These are phyloP conservation scores for Centaurea solstitialis DNA, from an alignment of 129 eudicot species.

Conservation along the genomic window DNA sequence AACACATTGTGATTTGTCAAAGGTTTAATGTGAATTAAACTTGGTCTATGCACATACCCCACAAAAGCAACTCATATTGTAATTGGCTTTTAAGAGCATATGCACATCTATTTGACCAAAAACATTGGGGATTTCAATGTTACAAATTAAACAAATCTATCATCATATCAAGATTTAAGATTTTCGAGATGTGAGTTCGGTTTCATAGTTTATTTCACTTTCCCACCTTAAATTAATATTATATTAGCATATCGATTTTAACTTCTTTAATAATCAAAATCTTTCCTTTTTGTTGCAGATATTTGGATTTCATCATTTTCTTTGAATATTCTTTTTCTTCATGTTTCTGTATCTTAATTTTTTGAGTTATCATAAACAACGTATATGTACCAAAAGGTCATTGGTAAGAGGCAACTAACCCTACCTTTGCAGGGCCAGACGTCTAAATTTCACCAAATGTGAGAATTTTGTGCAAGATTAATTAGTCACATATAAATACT, in stretches of 20 bases:
- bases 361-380: neutral
- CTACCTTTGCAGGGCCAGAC: neutral
- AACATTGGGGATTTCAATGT: slow-evolving; percentile 28
- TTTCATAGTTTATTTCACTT: neutral
- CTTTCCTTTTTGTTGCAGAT: too few species aligned
- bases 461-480: neutral
- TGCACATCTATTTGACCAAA: slow-evolving; percentile 13
- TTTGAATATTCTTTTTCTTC: too few species aligned
- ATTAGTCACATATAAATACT: too few species aligned
- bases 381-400: neutral
- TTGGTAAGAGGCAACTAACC: too few species aligned
- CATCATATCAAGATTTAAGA: slow-evolving; percentile 12
- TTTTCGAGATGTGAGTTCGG: slow-evolving; percentile 10
- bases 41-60: slow-evolving; percentile 26
- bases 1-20: slow-evolving; percentile 14
- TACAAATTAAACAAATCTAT: slow-evolving; percentile 3
- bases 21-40: slow-evolving; percentile 20
- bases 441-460: too few species aligned
- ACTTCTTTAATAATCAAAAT: too few species aligned
- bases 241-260: neutral
- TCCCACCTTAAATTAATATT: neutral
- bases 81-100: neutral
- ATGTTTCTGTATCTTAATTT: neutral
- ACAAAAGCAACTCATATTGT: slow-evolving; percentile 13
- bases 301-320: neutral